Evolutionary conservation across 2,329 filamentous ascomycete species (phyloP).

Genomic region (Cladophialophora immunda): DNA sequence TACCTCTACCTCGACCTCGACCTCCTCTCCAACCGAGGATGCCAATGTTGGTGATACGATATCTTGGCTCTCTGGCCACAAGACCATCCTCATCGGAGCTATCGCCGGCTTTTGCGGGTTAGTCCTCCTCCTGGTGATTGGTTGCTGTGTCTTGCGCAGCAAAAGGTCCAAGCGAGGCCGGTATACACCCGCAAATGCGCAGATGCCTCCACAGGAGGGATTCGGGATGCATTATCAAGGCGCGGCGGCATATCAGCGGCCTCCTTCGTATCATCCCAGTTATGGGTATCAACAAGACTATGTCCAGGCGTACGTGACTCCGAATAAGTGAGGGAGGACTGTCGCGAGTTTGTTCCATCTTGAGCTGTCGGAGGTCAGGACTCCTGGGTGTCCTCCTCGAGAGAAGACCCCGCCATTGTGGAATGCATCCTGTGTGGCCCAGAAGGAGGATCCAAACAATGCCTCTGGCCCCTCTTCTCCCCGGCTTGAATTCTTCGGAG

Average conservation of each 20-base stretch:
- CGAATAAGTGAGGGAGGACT: conserved; percentile 14
- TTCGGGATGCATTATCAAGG: background rate
- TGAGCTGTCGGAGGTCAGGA: background rate
- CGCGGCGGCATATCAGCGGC: conserved; percentile 4
- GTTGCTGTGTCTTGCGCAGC: conserved; percentile 8
- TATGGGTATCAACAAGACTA: conserved; percentile 7
- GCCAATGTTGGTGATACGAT: background rate
- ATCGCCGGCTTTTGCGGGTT: conserved; percentile 17
- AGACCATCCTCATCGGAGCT: conserved; percentile 14
- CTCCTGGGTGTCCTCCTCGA: background rate
- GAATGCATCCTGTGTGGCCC: no score
- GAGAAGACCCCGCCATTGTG: no score
- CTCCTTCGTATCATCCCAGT: background rate
- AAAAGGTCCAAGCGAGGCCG: background rate
- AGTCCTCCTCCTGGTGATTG: conserved; percentile 7
- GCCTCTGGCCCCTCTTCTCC: no score
- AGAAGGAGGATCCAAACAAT: no score
- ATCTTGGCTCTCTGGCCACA: conserved; percentile 15
- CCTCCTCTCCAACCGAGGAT: background rate
- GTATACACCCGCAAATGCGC: conserved; percentile 7
- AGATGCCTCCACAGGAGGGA: conserved; percentile 2
- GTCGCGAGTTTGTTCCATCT: background rate
- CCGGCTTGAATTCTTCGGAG: no score
- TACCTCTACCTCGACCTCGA: conserved; percentile 8
- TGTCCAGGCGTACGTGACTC: conserved; percentile 5